Conservation (phyloP, 108 stramenopile species). For the Fragilaria crotonensis region DNA sequence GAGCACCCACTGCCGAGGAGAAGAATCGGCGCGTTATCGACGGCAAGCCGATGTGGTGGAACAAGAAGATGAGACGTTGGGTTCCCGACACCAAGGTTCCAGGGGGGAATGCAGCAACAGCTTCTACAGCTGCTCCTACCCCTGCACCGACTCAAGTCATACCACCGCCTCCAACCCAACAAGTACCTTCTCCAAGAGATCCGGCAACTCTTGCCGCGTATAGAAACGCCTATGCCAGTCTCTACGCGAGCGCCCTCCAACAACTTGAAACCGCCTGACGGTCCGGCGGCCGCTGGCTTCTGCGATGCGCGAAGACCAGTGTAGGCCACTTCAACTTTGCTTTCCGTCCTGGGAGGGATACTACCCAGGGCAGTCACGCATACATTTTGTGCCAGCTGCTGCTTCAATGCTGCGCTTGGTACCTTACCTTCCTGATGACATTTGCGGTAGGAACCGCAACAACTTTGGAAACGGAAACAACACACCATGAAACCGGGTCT, state of each 20-base stretch:
- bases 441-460: no score
- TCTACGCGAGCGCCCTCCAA: not conserved
- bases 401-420: no score
- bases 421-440: no score
- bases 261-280: not conserved
- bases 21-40: not conserved
- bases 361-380: no score
- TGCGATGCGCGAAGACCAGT: no score
- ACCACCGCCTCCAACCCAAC: not conserved
- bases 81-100: not conserved
- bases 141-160: not conserved
- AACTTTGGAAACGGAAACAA: no score
- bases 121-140: not conserved
- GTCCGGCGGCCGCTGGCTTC: no score
- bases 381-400: no score
- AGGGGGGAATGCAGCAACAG: not conserved
- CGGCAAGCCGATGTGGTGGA: constrained; percentile 1
- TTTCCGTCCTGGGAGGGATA: no score
- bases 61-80: not conserved
- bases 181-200: not conserved
- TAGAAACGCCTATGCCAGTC: not conserved
- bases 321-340: no score
- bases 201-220: not conserved
- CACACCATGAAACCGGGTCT: no score
- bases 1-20: not conserved